Evolutionary conservation across 1,284 basidiomycete genomes (phyloP).

Genomic region (Trichosporon sp.): DNA sequence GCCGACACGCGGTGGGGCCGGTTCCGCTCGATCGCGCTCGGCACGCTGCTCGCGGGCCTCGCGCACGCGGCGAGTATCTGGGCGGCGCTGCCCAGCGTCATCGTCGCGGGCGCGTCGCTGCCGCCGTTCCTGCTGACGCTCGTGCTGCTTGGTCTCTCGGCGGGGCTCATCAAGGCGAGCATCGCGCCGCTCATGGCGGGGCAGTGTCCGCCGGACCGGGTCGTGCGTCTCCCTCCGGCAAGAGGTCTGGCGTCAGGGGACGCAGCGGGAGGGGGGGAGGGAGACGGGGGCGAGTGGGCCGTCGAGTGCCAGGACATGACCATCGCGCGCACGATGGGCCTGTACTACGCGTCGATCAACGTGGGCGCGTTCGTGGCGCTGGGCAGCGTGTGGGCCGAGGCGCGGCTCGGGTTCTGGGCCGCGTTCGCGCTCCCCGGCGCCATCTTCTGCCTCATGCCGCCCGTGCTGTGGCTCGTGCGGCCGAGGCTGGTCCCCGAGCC

Average conservation of each 20-base stretch:
- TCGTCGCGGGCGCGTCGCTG: not conserved
- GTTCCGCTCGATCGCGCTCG: constrained; percentile 22
- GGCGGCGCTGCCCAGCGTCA: not conserved
- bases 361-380: not conserved
- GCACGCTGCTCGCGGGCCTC: constrained; percentile 15
- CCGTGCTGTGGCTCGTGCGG: constrained; percentile 13
- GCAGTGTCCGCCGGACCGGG: not conserved
- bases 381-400: not conserved
- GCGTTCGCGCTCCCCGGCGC: constrained; percentile 25
- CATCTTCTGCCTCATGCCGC: constrained; percentile 26
- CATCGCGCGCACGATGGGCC: not conserved
- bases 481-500: constrained; percentile 17
- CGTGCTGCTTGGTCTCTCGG: not conserved
- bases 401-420: constrained; percentile 27
- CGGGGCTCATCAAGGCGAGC: not conserved
- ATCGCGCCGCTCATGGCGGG: not conserved
- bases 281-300: not conserved
- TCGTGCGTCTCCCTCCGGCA: not conserved
- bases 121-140: not conserved
- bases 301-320: not conserved
- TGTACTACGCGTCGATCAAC: not conserved
- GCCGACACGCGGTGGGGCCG: constrained; percentile 25
- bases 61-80: not conserved
- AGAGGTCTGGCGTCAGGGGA: not conserved
- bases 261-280: too few species aligned